A percentile compares a stretch with the other conserved stretches of the same genome.
Conservation (phyloP, 176 grass and related monocot species). For the Oryza longistaminata region DNA sequence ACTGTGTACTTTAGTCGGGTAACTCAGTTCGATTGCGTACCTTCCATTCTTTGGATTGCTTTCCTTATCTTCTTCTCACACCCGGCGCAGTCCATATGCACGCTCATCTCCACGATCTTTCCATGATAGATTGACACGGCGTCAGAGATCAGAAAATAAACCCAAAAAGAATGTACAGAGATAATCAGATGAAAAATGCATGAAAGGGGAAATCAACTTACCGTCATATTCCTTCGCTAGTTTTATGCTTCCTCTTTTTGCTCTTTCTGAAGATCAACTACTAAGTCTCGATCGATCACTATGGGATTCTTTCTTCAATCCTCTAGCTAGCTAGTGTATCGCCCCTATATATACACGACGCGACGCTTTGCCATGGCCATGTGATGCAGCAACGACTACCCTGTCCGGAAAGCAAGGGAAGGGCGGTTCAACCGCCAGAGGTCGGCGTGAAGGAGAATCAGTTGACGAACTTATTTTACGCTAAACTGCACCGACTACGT, state of each 20-base stretch:
- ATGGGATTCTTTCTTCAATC: background rate
- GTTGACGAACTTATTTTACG: constrained; percentile 6
- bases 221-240: constrained; percentile 21
- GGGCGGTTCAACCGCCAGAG: background rate
- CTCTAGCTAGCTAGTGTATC: background rate
- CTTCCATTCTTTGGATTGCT: constrained; percentile 60
- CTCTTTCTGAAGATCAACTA: background rate
- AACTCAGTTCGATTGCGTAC: background rate
- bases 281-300: background rate
- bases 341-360: constrained; percentile 1
- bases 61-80: constrained; percentile 94
- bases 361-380: background rate
- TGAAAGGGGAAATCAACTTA: background rate
- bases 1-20: background rate
- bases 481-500: constrained; percentile 34
- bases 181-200: background rate
- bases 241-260: background rate
- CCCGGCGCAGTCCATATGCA: constrained; percentile 89
- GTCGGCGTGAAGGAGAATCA: background rate
- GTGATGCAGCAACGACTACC: constrained; percentile 23
- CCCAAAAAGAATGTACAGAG: background rate
- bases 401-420: constrained; percentile 12
- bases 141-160: background rate
- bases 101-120: constrained; percentile 86
- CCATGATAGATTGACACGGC: background rate